These are phyloP conservation scores for Craspedostauros australis DNA, from an alignment of 108 stramenopile species.

Conservation along the genomic window DNA sequence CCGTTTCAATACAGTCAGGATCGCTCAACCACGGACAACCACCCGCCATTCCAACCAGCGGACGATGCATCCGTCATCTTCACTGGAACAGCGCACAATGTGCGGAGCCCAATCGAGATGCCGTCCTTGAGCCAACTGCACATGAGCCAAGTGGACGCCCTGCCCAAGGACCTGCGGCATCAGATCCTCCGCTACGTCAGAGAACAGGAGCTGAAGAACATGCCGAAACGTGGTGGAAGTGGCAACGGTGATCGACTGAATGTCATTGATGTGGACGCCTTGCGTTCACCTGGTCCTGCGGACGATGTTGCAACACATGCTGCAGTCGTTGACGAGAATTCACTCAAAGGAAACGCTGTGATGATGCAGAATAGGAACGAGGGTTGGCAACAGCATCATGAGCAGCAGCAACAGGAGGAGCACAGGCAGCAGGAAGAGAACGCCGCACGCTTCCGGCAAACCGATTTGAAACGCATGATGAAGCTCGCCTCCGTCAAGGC, in stretches of 20 bases:
- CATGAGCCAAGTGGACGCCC: constrained; percentile 35
- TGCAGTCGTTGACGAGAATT: neutral
- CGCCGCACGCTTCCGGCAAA: constrained; percentile 27
- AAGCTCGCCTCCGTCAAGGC: constrained; percentile 57
- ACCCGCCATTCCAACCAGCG: too few relatives aligned
- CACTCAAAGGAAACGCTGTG: constrained; percentile 4
- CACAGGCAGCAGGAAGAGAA: neutral
- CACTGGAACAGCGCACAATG: neutral
- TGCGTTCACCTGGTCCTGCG: neutral
- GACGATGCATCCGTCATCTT: neutral
- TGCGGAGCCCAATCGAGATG: constrained; percentile 10
- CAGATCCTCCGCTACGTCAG: constrained; percentile 14
- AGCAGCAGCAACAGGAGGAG: neutral
- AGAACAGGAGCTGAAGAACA: too few relatives aligned
- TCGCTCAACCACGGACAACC: too few relatives aligned
- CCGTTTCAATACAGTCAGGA: too few relatives aligned
- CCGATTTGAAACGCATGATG: constrained; percentile 64
- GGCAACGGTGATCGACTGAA: neutral
- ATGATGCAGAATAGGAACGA: too few relatives aligned
- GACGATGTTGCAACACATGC: neutral
- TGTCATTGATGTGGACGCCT: neutral
- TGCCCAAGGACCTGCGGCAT: constrained; percentile 29
- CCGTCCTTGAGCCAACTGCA: constrained; percentile 45
- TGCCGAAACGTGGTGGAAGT: constrained; percentile 9
- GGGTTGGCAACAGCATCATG: neutral